Conservation (phyloP, 1,139 yeast genomes). For the Eremothecium cymbalariae region DNA sequence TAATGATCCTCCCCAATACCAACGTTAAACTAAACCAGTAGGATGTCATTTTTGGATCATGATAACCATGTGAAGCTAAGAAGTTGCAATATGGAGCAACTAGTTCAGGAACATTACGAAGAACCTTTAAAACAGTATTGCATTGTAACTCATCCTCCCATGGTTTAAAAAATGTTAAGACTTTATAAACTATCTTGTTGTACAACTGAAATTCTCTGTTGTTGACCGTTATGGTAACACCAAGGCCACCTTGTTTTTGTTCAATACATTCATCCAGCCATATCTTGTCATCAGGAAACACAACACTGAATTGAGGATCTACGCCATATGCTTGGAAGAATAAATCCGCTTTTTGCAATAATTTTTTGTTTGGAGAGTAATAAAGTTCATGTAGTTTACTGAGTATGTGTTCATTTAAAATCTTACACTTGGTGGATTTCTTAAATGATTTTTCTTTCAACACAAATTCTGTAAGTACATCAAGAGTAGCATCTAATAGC, state of each 20-base stretch:
- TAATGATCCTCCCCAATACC: conserved; percentile 50
- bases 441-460: conserved; percentile 54
- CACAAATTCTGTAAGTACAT: conserved; percentile 44
- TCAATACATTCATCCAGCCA: conserved; percentile 37
- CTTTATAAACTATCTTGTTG: conserved; percentile 58
- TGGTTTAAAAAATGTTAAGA: conserved; percentile 64
- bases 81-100: conserved; percentile 63
- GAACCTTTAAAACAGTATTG: conserved; percentile 44
- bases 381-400: conserved; percentile 50
- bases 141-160: conserved; percentile 68
- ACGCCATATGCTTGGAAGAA: conserved; percentile 47
- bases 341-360: conserved; percentile 36
- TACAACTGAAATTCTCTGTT: conserved; percentile 47
- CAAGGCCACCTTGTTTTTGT: conserved; percentile 17
- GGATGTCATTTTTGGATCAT: conserved; percentile 64
- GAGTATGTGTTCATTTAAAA: conserved; percentile 72
- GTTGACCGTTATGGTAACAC: conserved; percentile 33
- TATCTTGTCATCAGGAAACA: conserved; percentile 51
- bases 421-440: conserved; percentile 62
- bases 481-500: conserved; percentile 37
- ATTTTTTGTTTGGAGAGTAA: conserved; percentile 34
- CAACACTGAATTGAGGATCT: conserved; percentile 51
- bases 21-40: conserved; percentile 77
- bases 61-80: conserved; percentile 50
- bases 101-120: conserved; percentile 56